These are phyloP conservation scores for Acanthamoeba healyi DNA, from an alignment of 208 protist species.

Conservation along the genomic window DNA sequence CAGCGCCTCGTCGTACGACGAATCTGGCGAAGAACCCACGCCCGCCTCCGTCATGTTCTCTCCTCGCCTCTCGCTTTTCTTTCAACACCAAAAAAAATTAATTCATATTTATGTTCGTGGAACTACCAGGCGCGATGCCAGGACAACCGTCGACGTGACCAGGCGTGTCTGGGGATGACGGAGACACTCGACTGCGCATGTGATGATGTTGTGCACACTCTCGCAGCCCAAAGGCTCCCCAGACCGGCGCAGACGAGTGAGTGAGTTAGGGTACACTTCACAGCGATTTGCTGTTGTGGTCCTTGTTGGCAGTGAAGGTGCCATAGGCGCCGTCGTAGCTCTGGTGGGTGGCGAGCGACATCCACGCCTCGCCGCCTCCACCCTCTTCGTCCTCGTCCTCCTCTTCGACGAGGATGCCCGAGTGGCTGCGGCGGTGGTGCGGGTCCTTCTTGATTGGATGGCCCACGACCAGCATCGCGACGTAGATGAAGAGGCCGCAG, in stretches of 20 bases:
- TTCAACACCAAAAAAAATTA: background rate
- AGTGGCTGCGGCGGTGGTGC: background rate
- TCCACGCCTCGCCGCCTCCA: conserved; percentile 10
- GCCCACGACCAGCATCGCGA: conserved; percentile 7
- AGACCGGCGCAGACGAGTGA: too few relatives aligned
- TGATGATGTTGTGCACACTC: too few relatives aligned
- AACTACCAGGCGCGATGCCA: too few relatives aligned
- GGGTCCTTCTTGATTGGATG: conserved; percentile 35
- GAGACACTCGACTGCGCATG: too few relatives aligned
- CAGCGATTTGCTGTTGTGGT: too few relatives aligned
- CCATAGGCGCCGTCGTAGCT: background rate
- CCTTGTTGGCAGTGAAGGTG: background rate
- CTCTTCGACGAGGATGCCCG: background rate
- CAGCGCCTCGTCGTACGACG: background rate
- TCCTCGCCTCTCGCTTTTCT: background rate
- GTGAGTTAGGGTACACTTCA: too few relatives aligned
- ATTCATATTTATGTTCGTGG: too few relatives aligned
- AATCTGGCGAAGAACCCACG: background rate
- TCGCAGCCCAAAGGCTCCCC: too few relatives aligned
- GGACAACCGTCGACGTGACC: too few relatives aligned
- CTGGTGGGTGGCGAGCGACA: background rate
- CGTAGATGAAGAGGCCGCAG: conserved; percentile 10
- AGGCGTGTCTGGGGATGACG: too few relatives aligned
- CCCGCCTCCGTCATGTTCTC: background rate
- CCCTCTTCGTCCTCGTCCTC: background rate